phyloP scores from a whole-genome alignment of 2,329 filamentous ascomycete species.

The Fusarium sp. region DNA sequence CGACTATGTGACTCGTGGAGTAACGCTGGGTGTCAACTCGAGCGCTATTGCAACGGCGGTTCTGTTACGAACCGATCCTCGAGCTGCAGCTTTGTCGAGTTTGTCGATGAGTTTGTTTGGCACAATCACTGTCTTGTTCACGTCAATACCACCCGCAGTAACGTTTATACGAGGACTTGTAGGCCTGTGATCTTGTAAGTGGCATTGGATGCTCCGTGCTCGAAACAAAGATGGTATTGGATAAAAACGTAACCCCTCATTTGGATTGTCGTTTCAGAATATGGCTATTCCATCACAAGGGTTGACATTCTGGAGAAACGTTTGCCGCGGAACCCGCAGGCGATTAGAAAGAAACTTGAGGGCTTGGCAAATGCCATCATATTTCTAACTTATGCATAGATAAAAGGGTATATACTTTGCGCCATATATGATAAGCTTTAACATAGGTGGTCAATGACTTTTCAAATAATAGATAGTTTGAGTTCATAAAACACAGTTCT shows the following conservation, averaged over 20 bases:
- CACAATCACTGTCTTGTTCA: conserved; percentile 71
- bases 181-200: conserved; percentile 52
- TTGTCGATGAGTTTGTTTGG: conserved; percentile 74
- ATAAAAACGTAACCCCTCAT: background rate
- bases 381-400: background rate
- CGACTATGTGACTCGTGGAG: conserved; percentile 75
- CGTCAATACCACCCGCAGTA: conserved; percentile 69
- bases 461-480: no score
- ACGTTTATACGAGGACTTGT: conserved; percentile 64
- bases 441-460: background rate
- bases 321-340: conserved; percentile 1
- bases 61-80: conserved; percentile 69
- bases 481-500: no score
- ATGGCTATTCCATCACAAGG: conserved; percentile 10
- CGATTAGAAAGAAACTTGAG: conserved; percentile 3
- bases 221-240: background rate
- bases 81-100: conserved; percentile 72
- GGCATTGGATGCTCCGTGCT: background rate
- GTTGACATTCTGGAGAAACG: conserved; percentile 4
- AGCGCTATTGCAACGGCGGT: conserved; percentile 73
- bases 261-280: background rate
- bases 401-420: background rate
- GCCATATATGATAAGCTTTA: background rate
- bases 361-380: background rate
- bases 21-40: conserved; percentile 73